Base-by-base conservation (phyloP, 768 basidiomycete genomes). In the Amanita muscaria region DNA sequence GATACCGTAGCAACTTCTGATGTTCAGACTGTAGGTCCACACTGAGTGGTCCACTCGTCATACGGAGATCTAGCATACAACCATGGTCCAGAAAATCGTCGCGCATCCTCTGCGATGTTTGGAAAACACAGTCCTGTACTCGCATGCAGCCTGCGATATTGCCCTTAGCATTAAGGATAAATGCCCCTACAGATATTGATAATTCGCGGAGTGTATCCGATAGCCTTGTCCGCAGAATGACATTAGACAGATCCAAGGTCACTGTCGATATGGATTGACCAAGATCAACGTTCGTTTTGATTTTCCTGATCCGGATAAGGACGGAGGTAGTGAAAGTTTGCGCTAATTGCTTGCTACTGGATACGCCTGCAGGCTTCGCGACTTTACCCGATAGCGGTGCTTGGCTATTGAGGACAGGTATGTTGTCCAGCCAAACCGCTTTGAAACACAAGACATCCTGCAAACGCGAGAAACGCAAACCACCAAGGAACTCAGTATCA, bases 361-460 rank as follows among this genome's bases (percentile, higher is more conserved):
- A 12, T 10, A 22, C 18, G 5, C n/a, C 15, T 22, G 31, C 15
- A 36, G 44, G 4, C 24, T 39, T 31, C 39, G 62, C 35, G 30
- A 54, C 24, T 50, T 64, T 52, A 43, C 40, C 35, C 16, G 60
- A 52, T 16, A 60, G 21, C 29, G 56, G 51, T 40, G 58, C 51
- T 41, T 64, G 61, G 27, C 63, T 70, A 30, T 77, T 76, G 54
- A 92, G 76, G 6, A 86, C 65, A 0, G 89, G 88, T 21, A 93
- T 88, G 29, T 80, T 79, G 56, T 93, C 90, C 36, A 94, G 60
- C 89, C 91, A 94, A 10, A 94, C 88, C 4, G 91, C 90, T 60
- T 93, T 93, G 74, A 94, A 90, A 60, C 88, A 92, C 15, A 97
- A 70, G 42, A 93, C 80, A 57, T 96, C 92, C 61, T 93, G 91